Conservation (phyloP, 192 early-diverging fungal genomes). For the Mortierella antarctica region DNA sequence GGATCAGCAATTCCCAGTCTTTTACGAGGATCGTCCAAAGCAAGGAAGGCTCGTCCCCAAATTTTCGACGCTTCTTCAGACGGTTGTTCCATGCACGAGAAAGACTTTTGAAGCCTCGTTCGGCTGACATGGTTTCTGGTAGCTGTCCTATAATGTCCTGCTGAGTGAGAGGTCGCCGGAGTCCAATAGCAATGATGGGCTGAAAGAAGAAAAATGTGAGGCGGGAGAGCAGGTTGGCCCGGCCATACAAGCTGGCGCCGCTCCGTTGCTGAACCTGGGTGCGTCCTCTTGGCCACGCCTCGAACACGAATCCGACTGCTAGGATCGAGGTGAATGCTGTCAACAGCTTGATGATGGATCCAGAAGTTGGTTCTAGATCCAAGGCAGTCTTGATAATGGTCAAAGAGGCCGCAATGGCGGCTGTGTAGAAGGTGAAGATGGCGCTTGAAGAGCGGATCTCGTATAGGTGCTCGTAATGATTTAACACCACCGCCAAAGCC, state of each 20-base stretch:
- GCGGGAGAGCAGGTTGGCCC: slow-evolving; percentile 40
- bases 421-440: slow-evolving; percentile 25
- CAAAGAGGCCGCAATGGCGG: slow-evolving; percentile 4
- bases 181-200: slow-evolving; percentile 24
- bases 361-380: background rate
- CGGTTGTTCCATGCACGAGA: slow-evolving; percentile 1
- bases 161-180: slow-evolving; percentile 6
- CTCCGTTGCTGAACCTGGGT: slow-evolving; percentile 20
- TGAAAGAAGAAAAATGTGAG: slow-evolving; percentile 27
- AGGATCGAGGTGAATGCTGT: background rate
- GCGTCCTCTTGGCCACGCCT: slow-evolving; percentile 33
- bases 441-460: slow-evolving; percentile 31
- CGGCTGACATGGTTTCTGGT: slow-evolving; percentile 11
- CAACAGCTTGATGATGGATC: background rate
- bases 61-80: background rate
- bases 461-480: slow-evolving; percentile 26
- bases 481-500: slow-evolving; percentile 14
- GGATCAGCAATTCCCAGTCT: slow-evolving; percentile 2
- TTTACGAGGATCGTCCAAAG: slow-evolving; percentile 18
- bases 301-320: slow-evolving; percentile 14
- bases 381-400: slow-evolving; percentile 8
- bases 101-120: background rate
- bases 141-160: slow-evolving; percentile 15
- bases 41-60: slow-evolving; percentile 1
- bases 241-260: slow-evolving; percentile 9